These are phyloP conservation scores for Geotrichum bryndzae DNA, from an alignment of 1,139 yeast genomes.

Conservation along the genomic window DNA sequence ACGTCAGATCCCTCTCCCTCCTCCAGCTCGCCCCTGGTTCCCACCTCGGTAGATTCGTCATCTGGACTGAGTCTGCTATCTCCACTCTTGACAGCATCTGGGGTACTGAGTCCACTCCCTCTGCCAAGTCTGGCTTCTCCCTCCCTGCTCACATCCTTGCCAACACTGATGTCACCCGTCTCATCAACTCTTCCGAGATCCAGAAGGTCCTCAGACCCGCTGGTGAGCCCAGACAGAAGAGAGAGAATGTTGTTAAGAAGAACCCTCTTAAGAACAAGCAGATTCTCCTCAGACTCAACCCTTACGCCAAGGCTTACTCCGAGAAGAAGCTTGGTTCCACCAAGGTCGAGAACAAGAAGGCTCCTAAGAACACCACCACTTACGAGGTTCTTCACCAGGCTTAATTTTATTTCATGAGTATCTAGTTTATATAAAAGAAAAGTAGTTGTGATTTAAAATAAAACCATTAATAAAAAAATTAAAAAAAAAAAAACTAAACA, in stretches of 20 bases:
- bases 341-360: constrained; percentile 53
- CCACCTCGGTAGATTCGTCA: constrained; percentile 98
- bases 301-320: constrained; percentile 96
- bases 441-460: background rate
- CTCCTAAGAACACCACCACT: constrained; percentile 17
- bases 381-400: constrained; percentile 18
- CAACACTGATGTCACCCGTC: constrained; percentile 93
- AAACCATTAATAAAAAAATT: background rate
- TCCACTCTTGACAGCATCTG: constrained; percentile 94
- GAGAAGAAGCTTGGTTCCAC: constrained; percentile 85
- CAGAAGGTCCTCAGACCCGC: constrained; percentile 97
- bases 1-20: constrained; percentile 88
- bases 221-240: constrained; percentile 90
- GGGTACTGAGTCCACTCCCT: constrained; percentile 86
- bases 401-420: constrained; percentile 5
- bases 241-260: constrained; percentile 95
- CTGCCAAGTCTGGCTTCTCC: constrained; percentile 83
- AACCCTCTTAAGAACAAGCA: constrained; percentile 99
- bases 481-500: background rate
- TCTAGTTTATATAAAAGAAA: background rate
- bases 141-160: constrained; percentile 92
- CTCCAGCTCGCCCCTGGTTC: constrained; percentile 99
- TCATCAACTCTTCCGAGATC: constrained; percentile 98
- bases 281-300: constrained; percentile 97
- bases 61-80: constrained; percentile 99